Conservation (phyloP, 176 grass and related monocot genomes). For the Chrysopogon serrulatus region DNA sequence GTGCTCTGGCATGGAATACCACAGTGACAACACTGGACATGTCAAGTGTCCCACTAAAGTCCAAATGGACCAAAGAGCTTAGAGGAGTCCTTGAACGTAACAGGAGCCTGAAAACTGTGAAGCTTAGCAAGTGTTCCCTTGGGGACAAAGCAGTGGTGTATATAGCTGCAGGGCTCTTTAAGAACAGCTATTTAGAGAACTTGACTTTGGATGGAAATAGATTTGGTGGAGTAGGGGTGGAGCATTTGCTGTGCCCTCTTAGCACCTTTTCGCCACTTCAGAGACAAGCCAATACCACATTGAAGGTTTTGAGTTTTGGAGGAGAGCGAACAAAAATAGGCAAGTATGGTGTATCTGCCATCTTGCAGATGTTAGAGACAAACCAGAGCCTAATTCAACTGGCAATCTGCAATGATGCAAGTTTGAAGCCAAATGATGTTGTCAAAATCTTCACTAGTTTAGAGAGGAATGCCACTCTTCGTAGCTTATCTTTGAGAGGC, state of each 20-base stretch:
- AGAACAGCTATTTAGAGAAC: constrained; percentile 69
- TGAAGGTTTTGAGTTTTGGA: constrained; percentile 74
- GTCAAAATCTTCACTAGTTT: constrained; percentile 72
- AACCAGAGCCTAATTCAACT: constrained; percentile 70
- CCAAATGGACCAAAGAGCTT: constrained; percentile 83
- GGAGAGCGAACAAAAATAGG: constrained; percentile 52
- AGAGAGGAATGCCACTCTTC: constrained; percentile 75
- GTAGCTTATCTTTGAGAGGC: constrained; percentile 56
- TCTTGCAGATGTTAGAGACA: constrained; percentile 83
- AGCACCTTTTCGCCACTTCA: constrained; percentile 84
- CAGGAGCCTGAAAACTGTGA: constrained; percentile 58
- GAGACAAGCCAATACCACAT: constrained; percentile 69
- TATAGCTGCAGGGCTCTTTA: constrained; percentile 94
- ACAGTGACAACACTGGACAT: constrained; percentile 69
- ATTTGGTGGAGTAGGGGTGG: constrained; percentile 73
- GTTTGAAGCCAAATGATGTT: constrained; percentile 68
- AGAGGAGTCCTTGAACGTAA: constrained; percentile 71
- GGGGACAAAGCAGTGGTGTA: constrained; percentile 75
- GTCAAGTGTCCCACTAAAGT: constrained; percentile 59
- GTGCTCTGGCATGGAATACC: constrained; percentile 82
- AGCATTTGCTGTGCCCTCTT: constrained; percentile 78
- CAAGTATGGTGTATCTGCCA: constrained; percentile 53
- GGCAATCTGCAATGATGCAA: constrained; percentile 54
- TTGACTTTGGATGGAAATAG: constrained; percentile 72
- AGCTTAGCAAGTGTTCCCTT: constrained; percentile 63